Evolutionary conservation across 2,329 filamentous ascomycete species (phyloP).

Genomic region (Podosphaera aphanis): DNA sequence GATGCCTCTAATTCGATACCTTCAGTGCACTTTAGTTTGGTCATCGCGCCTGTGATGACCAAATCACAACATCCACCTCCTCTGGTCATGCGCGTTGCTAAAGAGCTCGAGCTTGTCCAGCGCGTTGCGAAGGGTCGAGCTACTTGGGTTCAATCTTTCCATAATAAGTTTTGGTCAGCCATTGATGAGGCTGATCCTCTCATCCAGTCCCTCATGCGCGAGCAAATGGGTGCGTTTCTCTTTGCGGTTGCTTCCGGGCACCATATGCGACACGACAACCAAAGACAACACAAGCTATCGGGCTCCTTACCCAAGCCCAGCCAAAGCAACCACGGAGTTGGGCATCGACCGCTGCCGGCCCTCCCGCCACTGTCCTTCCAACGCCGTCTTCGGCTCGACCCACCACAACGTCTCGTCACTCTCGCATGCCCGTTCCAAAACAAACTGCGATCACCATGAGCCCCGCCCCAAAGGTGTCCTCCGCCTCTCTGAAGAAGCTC

Average conservation of each 20-base stretch:
- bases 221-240: neutral
- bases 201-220: neutral
- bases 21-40: neutral
- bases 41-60: too few relatives aligned
- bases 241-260: neutral
- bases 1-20: neutral
- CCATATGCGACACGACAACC: neutral
- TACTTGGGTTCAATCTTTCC: neutral
- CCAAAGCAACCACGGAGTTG: neutral
- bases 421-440: neutral
- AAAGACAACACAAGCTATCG: too few relatives aligned
- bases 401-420: neutral
- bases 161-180: neutral
- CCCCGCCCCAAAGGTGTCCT: neutral
- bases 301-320: neutral
- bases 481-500: neutral
- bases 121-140: neutral
- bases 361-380: neutral
- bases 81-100: neutral
- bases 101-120: neutral
- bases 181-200: neutral
- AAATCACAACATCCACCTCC: neutral
- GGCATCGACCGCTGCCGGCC: neutral
- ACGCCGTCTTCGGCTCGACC: neutral
- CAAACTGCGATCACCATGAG: neutral